Conservation (phyloP, 2,329 filamentous ascomycete species). For the Fonsecaea multimorphosa region DNA sequence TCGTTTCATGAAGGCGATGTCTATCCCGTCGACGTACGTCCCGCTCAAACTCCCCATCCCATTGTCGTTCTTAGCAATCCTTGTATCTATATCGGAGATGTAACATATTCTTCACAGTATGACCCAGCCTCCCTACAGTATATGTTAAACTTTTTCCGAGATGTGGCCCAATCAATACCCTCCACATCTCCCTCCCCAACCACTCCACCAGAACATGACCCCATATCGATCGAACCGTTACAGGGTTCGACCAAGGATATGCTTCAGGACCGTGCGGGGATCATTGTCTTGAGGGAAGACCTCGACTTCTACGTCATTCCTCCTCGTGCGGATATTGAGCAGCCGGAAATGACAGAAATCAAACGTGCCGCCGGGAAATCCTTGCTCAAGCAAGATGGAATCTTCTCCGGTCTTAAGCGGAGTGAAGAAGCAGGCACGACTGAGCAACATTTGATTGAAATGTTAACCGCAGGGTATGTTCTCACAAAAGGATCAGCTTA, state of each 20-base stretch:
- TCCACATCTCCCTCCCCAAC: slow-evolving; percentile 71
- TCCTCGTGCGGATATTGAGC: slow-evolving; percentile 79
- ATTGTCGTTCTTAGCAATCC: slow-evolving; percentile 39
- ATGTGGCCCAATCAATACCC: slow-evolving; percentile 94
- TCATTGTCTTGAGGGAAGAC: slow-evolving; percentile 95
- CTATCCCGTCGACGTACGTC: slow-evolving; percentile 94
- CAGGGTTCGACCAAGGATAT: slow-evolving; percentile 73
- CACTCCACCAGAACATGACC: slow-evolving; percentile 64
- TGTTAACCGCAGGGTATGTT: slow-evolving; percentile 96
- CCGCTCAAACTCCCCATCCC: slow-evolving; percentile 36
- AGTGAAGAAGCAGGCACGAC: slow-evolving; percentile 96
- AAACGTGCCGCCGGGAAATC: slow-evolving; percentile 89
- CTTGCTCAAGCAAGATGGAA: slow-evolving; percentile 87
- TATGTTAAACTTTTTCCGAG: slow-evolving; percentile 98
- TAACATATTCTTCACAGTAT: slow-evolving; percentile 71
- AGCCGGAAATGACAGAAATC: slow-evolving; percentile 91
- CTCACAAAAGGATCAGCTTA: background rate
- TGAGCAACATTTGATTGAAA: slow-evolving; percentile 97
- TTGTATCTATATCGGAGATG: slow-evolving; percentile 55
- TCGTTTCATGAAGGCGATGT: slow-evolving; percentile 91
- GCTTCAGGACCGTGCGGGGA: slow-evolving; percentile 86
- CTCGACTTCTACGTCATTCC: slow-evolving; percentile 98
- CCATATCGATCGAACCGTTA: slow-evolving; percentile 75
- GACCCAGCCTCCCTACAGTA: slow-evolving; percentile 95
- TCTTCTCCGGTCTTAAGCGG: slow-evolving; percentile 92